phyloP scores from a whole-genome alignment of 1,284 basidiomycete genomes.

The Cryptococcus deneoformans region DNA sequence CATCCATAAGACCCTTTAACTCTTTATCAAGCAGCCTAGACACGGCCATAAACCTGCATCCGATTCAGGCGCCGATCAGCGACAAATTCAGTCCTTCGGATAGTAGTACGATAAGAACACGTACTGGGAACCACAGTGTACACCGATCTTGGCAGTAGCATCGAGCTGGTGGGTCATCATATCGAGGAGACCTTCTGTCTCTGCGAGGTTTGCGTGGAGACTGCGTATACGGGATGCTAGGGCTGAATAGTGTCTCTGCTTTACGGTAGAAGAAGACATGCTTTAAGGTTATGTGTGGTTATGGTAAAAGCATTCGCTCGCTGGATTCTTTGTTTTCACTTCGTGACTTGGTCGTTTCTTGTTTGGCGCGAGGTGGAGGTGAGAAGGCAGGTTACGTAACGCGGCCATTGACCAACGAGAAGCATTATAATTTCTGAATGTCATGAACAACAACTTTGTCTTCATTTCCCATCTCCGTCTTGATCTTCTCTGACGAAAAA shows the following conservation, averaged over 20 bases:
- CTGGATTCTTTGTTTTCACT: too few species aligned
- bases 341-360: too few species aligned
- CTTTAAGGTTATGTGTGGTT: too few species aligned
- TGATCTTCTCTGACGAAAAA: not conserved
- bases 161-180: constrained; percentile 36
- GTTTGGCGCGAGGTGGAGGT: too few species aligned
- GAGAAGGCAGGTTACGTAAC: not conserved
- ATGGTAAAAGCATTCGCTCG: too few species aligned
- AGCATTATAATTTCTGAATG: not conserved
- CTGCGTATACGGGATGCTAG: constrained; percentile 37
- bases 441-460: not conserved
- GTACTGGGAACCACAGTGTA: constrained; percentile 45
- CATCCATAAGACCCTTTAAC: constrained; percentile 14
- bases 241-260: constrained; percentile 46
- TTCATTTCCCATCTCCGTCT: not conserved
- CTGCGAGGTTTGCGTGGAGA: constrained; percentile 37
- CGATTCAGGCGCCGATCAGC: not conserved
- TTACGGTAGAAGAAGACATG: constrained; percentile 11
- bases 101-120: constrained; percentile 14
- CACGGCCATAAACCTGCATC: constrained; percentile 47
- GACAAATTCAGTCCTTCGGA: not conserved
- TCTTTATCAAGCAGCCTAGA: constrained; percentile 46
- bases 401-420: not conserved
- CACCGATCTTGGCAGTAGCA: constrained; percentile 41
- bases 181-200: constrained; percentile 39